These are phyloP conservation scores for Prillingera fragicola DNA, from an alignment of 1,284 basidiomycete species.

Conservation along the genomic window DNA sequence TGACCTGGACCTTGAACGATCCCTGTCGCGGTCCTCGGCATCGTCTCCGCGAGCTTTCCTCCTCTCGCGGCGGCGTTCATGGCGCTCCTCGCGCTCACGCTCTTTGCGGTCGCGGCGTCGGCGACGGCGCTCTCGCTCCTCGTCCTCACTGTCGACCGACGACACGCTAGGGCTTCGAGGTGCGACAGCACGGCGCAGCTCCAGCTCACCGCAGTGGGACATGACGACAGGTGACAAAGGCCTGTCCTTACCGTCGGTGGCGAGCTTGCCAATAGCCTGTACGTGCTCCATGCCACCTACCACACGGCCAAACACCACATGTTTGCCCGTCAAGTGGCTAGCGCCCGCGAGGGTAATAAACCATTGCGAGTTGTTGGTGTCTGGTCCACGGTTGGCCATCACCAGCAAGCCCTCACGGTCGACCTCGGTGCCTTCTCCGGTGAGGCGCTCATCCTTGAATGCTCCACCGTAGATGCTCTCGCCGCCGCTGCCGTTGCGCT, in stretches of 20 bases:
- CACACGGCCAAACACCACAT: conserved; percentile 52
- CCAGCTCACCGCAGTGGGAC: conserved; percentile 75
- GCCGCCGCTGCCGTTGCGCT: conserved; percentile 53
- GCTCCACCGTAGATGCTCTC: conserved; percentile 47
- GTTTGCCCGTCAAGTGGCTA: conserved; percentile 51
- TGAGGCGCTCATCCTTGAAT: conserved; percentile 46
- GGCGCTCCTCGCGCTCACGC: conserved; percentile 10
- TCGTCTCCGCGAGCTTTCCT: too few species aligned
- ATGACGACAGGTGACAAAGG: conserved; percentile 69
- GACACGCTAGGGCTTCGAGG: conserved; percentile 7
- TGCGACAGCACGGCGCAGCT: conserved; percentile 55
- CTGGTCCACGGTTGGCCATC: conserved; percentile 60
- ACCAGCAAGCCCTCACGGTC: conserved; percentile 50
- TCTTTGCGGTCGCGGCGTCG: conserved; percentile 15
- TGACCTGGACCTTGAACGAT: conserved; percentile 10
- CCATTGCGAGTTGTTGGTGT: conserved; percentile 56
- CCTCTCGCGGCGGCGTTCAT: too few species aligned
- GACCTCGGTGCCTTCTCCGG: conserved; percentile 40
- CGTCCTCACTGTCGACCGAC: conserved; percentile 4
- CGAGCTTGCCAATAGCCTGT: conserved; percentile 46
- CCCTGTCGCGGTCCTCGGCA: conserved; percentile 12
- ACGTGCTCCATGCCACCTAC: conserved; percentile 50
- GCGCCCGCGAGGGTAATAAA: conserved; percentile 43
- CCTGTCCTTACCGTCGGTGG: conserved; percentile 51
- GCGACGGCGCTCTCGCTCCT: conserved; percentile 13